These are phyloP conservation scores for Xylaria scruposa DNA, from an alignment of 495 filamentous ascomycete species.

Conservation along the genomic window DNA sequence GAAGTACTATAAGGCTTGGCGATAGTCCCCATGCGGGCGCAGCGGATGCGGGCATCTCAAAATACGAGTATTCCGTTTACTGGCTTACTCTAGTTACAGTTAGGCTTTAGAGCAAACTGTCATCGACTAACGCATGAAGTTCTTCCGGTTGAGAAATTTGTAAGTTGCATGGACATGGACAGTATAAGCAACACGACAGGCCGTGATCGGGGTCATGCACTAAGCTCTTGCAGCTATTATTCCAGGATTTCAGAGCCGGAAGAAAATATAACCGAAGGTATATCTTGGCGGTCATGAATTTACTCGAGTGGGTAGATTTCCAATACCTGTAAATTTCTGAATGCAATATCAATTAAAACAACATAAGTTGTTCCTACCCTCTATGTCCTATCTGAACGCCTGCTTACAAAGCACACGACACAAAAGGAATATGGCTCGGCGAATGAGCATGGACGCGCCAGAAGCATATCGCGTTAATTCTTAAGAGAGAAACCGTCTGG, in stretches of 20 bases:
- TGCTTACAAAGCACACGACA: slow-evolving; percentile 30
- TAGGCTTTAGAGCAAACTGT: background rate
- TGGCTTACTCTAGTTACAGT: background rate
- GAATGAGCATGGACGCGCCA: slow-evolving; percentile 15
- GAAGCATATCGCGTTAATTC: slow-evolving; percentile 16
- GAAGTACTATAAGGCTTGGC: too few species aligned
- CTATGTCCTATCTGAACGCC: slow-evolving; percentile 34
- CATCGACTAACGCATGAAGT: background rate
- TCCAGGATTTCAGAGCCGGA: background rate
- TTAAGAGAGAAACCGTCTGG: slow-evolving; percentile 13
- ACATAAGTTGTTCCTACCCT: slow-evolving; percentile 27
- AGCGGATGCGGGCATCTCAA: background rate
- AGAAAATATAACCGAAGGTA: background rate
- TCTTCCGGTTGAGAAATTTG: background rate
- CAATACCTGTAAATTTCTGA: slow-evolving; percentile 7
- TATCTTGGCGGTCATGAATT: background rate
- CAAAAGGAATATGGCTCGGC: slow-evolving; percentile 21
- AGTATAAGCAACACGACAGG: background rate
- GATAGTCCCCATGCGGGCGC: background rate
- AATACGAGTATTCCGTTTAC: background rate
- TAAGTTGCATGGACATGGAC: background rate
- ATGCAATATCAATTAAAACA: slow-evolving; percentile 30
- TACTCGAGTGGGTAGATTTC: background rate
- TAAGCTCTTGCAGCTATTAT: background rate
- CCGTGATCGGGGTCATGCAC: background rate